These are phyloP conservation scores for Neurospora sp. DNA, from an alignment of 495 filamentous ascomycete genomes.

Conservation along the genomic window DNA sequence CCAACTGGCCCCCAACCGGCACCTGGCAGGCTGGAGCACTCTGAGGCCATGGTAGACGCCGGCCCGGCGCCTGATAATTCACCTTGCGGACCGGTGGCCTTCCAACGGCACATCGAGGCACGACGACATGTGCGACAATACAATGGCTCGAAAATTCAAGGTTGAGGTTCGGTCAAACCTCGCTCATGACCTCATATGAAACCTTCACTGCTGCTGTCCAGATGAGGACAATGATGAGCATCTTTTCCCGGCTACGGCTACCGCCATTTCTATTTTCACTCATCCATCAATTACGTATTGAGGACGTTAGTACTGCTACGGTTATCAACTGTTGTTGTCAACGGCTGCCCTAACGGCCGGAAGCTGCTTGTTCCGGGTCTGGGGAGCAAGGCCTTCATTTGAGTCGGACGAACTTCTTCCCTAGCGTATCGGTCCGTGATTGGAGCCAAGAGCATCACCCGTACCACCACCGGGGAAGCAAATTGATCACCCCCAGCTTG, in stretches of 20 bases:
- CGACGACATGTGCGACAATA: neutral
- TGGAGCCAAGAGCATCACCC: neutral
- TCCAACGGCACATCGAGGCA: neutral
- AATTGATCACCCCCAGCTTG: neutral
- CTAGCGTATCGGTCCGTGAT: neutral
- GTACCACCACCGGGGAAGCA: neutral
- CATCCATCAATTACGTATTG: neutral
- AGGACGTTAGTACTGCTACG: neutral
- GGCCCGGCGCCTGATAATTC: neutral
- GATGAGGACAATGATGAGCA: neutral
- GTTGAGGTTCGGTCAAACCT: neutral
- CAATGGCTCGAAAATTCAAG: neutral
- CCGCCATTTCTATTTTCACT: neutral
- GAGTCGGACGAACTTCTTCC: neutral
- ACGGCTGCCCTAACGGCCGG: neutral
- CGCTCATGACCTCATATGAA: neutral
- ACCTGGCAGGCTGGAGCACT: neutral
- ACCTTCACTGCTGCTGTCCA: neutral
- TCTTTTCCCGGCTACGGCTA: neutral
- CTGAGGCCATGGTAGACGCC: neutral
- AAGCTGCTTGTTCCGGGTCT: neutral
- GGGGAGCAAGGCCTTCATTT: neutral
- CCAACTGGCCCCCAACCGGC: neutral
- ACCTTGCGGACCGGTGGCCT: neutral
- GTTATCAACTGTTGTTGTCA: neutral